Conservation (phyloP, 2,329 filamentous ascomycete genomes). For the Cylindrodendrum hubeiense region DNA sequence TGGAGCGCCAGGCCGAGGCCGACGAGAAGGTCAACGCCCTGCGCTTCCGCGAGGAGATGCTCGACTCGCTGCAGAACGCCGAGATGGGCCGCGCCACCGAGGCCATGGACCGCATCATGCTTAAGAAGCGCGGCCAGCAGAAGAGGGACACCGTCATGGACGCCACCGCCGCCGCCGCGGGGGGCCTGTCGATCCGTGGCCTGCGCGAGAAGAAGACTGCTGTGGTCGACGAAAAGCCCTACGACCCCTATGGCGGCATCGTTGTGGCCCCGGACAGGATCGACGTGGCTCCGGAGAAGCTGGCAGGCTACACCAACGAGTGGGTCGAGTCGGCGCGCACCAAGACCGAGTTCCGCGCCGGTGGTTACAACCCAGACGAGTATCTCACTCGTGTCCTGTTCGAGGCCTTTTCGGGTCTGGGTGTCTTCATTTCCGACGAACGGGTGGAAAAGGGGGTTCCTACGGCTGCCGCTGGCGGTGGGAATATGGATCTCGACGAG, state of each 20-base stretch:
- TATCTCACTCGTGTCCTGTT: conserved; percentile 86
- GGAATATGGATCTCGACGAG: conserved; percentile 64
- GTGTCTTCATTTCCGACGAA: conserved; percentile 89
- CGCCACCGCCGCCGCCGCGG: conserved; percentile 40
- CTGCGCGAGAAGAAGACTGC: conserved; percentile 72
- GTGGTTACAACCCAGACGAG: conserved; percentile 86
- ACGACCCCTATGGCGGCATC: conserved; percentile 89
- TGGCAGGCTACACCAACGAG: conserved; percentile 79
- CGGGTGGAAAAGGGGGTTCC: conserved; percentile 57
- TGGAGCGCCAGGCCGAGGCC: conserved; percentile 76
- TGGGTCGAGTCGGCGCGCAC: conserved; percentile 77
- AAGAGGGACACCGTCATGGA: conserved; percentile 52
- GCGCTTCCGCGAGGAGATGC: conserved; percentile 75
- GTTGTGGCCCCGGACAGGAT: conserved; percentile 78
- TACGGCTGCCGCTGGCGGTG: conserved; percentile 48
- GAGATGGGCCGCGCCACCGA: conserved; percentile 70
- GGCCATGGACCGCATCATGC: conserved; percentile 70
- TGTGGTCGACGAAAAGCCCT: conserved; percentile 74
- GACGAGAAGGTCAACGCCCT: conserved; percentile 75
- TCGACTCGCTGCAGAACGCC: conserved; percentile 76
- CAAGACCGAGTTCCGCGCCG: conserved; percentile 76
- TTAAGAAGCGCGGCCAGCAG: conserved; percentile 78
- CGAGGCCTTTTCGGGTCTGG: conserved; percentile 90
- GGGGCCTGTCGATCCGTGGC: conserved; percentile 78
- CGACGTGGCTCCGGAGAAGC: conserved; percentile 60